Conservation (phyloP, 192 early-diverging fungal genomes). For the Backusella morwellensis region DNA sequence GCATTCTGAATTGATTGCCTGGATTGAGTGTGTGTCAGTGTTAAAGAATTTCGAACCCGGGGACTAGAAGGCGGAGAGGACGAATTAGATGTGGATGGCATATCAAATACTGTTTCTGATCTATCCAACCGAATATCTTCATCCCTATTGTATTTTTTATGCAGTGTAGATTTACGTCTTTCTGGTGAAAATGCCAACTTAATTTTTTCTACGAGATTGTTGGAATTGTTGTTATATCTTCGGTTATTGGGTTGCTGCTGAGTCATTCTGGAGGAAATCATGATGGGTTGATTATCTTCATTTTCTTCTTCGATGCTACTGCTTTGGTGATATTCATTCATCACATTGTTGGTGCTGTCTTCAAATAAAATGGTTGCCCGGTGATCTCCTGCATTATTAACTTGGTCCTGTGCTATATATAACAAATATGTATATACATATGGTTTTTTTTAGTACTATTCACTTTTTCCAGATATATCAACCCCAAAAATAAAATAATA, state of each 20-base stretch:
- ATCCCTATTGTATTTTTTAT: background rate
- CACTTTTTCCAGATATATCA: background rate
- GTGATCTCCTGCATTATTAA: conserved; percentile 16
- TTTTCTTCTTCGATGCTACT: background rate
- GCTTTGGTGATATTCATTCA: background rate
- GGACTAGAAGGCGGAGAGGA: background rate
- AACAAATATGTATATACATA: conserved; percentile 3
- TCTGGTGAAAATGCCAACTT: conserved; percentile 22
- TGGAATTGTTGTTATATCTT: background rate
- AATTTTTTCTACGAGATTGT: conserved; percentile 19
- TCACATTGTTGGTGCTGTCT: background rate
- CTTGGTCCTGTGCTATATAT: background rate
- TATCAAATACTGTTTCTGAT: conserved; percentile 6
- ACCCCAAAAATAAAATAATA: background rate
- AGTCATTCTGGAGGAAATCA: background rate
- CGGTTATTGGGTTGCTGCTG: background rate
- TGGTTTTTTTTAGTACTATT: background rate
- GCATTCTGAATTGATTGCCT: background rate
- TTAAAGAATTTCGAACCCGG: background rate
- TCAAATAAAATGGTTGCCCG: conserved; percentile 11
- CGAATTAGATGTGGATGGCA: background rate
- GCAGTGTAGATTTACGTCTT: conserved; percentile 15
- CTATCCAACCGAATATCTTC: background rate
- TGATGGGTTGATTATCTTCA: background rate
- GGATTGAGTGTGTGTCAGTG: too few relatives aligned